Evolutionary conservation across 164 flowering plant species (phyloP).

Genomic region (Liriodendron chinense): DNA sequence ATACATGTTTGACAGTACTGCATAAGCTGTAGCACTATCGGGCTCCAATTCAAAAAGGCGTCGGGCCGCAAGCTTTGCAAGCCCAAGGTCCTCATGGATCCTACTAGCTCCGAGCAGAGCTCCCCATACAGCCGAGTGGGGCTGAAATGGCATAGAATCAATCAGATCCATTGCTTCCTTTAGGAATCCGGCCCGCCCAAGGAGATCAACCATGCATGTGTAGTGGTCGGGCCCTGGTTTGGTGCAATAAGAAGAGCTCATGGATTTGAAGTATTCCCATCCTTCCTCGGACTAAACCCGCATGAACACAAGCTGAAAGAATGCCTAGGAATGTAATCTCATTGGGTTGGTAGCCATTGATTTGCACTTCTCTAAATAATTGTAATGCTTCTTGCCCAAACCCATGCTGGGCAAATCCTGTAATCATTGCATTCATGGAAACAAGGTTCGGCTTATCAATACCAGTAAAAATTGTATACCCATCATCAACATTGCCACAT

Average conservation of each 20-base stretch:
- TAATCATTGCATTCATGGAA: slow-evolving; percentile 41
- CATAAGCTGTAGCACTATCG: slow-evolving; percentile 34
- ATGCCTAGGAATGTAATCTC: slow-evolving; percentile 38
- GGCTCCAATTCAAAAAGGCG: slow-evolving; percentile 42
- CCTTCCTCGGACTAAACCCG: slow-evolving; percentile 43
- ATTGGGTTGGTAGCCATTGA: slow-evolving; percentile 29
- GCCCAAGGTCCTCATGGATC: slow-evolving; percentile 60
- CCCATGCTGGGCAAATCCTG: slow-evolving; percentile 51
- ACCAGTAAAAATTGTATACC: slow-evolving; percentile 26
- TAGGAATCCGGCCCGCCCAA: slow-evolving; percentile 40
- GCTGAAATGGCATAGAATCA: slow-evolving; percentile 61
- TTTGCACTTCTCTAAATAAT: slow-evolving; percentile 28
- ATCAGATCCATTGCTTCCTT: slow-evolving; percentile 41
- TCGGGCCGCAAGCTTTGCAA: slow-evolving; percentile 65
- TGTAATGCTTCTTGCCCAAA: slow-evolving; percentile 33
- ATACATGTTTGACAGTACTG: slow-evolving; percentile 37
- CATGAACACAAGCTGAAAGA: slow-evolving; percentile 44
- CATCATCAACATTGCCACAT: slow-evolving; percentile 39
- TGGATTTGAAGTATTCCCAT: slow-evolving; percentile 32
- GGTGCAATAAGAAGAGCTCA: slow-evolving; percentile 29
- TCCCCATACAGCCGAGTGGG: slow-evolving; percentile 86
- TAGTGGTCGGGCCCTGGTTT: slow-evolving; percentile 50
- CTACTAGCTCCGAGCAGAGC: slow-evolving; percentile 76
- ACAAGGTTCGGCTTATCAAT: slow-evolving; percentile 29
- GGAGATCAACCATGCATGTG: slow-evolving; percentile 52